Evolutionary conservation across 371 early-diverging fungal species (phyloP).

Genomic region (Syncephalastrum racemosum): DNA sequence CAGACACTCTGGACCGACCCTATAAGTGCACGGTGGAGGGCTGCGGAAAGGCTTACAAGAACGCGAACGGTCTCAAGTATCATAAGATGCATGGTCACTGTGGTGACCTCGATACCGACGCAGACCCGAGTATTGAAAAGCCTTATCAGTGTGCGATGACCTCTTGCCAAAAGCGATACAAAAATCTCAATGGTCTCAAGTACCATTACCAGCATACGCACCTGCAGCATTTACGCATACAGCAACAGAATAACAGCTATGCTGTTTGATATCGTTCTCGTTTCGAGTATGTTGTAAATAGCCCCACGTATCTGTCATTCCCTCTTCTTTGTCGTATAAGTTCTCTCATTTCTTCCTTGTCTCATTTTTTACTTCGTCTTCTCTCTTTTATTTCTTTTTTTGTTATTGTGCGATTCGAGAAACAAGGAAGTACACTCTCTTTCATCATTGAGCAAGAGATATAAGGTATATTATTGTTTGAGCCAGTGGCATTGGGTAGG

Average conservation of each 20-base stretch:
- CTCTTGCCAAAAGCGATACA: conserved; percentile 88
- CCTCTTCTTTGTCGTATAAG: no score
- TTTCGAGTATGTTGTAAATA: not conserved
- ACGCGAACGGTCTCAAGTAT: conserved; percentile 17
- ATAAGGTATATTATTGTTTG: no score
- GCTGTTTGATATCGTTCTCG: not conserved
- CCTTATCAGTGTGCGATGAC: conserved; percentile 82
- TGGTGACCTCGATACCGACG: conserved; percentile 22
- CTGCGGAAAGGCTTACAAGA: conserved; percentile 17
- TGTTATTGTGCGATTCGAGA: no score
- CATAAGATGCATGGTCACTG: conserved; percentile 17
- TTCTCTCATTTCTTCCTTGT: no score
- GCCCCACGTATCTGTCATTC: no score
- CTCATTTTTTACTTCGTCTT: no score
- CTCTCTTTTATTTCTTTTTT: no score
- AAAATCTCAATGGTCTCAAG: conserved; percentile 95
- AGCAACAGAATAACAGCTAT: conserved; percentile 6
- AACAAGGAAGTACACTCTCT: no score
- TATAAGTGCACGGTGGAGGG: conserved; percentile 30
- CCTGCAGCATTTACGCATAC: conserved; percentile 17
- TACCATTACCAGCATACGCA: conserved; percentile 82
- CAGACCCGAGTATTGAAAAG: conserved; percentile 48
- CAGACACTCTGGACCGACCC: conserved; percentile 77
- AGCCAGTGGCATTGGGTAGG: no score
- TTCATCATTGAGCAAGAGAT: no score